phyloP scores from a whole-genome alignment of 495 filamentous ascomycete genomes.

The Penicillium nucicola region DNA sequence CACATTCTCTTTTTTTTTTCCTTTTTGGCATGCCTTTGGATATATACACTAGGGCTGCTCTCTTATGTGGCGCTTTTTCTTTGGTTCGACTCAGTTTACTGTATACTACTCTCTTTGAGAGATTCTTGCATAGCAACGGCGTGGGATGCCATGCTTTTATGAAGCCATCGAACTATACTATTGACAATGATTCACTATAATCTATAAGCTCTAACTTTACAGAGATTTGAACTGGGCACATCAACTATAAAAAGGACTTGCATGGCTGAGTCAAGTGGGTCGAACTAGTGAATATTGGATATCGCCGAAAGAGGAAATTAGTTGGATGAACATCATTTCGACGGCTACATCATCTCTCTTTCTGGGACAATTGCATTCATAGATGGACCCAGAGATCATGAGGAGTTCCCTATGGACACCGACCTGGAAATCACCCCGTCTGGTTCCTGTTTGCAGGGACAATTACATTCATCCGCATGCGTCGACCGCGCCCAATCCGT shows the following conservation, averaged over 20 bases:
- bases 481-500: conserved; percentile 13
- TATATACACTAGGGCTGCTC: neutral
- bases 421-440: neutral
- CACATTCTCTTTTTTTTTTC: too few species aligned
- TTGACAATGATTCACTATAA: neutral
- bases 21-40: conserved; percentile 3
- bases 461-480: conserved; percentile 21
- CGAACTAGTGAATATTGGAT: conserved; percentile 13
- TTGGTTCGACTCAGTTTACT: conserved; percentile 4
- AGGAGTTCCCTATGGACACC: neutral
- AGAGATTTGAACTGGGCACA: too few species aligned
- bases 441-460: conserved; percentile 12
- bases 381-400: too few species aligned
- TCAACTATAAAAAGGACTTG: neutral
- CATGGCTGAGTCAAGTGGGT: conserved; percentile 26
- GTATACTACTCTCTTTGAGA: conserved; percentile 21
- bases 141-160: conserved; percentile 12
- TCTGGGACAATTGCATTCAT: too few species aligned
- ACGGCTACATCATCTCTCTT: too few species aligned
- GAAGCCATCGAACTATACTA: neutral
- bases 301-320: neutral
- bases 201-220: too few species aligned
- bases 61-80: conserved; percentile 4
- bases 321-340: neutral
- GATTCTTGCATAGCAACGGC: conserved; percentile 31